Conservation (phyloP, 2,329 filamentous ascomycete species). For the Xylaria hypoxylon region DNA sequence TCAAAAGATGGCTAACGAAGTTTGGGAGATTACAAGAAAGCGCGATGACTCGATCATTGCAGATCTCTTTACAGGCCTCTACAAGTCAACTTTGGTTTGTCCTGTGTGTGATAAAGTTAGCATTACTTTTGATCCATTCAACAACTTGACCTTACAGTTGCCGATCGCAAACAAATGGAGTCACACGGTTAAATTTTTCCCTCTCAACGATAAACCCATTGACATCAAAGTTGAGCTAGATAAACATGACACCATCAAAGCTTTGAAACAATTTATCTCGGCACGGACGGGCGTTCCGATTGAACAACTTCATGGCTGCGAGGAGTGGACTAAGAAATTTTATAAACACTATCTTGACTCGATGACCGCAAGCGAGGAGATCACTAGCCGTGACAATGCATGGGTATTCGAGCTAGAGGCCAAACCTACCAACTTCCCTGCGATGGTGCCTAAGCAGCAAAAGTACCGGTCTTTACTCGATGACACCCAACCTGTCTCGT, state of each 20-base stretch:
- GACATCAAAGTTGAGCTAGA: slow-evolving; percentile 82
- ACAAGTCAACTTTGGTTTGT: slow-evolving; percentile 96
- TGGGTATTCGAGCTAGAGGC: slow-evolving; percentile 82
- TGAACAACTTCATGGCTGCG: slow-evolving; percentile 79
- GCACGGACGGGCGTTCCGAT: slow-evolving; percentile 72
- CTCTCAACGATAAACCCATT: slow-evolving; percentile 77
- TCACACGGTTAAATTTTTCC: slow-evolving; percentile 80
- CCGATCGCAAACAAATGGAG: slow-evolving; percentile 87
- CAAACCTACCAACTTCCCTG: slow-evolving; percentile 79
- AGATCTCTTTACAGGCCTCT: slow-evolving; percentile 96
- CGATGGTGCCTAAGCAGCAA: slow-evolving; percentile 60
- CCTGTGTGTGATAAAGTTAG: slow-evolving; percentile 93
- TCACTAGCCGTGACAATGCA: slow-evolving; percentile 72
- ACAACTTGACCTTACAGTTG: slow-evolving; percentile 89
- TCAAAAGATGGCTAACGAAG: slow-evolving; percentile 84
- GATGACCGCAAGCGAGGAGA: slow-evolving; percentile 76
- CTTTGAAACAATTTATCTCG: slow-evolving; percentile 77
- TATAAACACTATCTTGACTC: slow-evolving; percentile 86
- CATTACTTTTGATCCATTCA: slow-evolving; percentile 99
- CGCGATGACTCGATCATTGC: slow-evolving; percentile 96
- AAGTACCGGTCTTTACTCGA: slow-evolving; percentile 63
- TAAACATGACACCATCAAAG: slow-evolving; percentile 76
- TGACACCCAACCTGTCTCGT: slow-evolving; percentile 55
- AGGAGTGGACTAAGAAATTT: slow-evolving; percentile 85
- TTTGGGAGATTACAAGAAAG: slow-evolving; percentile 90